Conservation (phyloP, 306 rosid genomes). For the Geum urbanum region DNA sequence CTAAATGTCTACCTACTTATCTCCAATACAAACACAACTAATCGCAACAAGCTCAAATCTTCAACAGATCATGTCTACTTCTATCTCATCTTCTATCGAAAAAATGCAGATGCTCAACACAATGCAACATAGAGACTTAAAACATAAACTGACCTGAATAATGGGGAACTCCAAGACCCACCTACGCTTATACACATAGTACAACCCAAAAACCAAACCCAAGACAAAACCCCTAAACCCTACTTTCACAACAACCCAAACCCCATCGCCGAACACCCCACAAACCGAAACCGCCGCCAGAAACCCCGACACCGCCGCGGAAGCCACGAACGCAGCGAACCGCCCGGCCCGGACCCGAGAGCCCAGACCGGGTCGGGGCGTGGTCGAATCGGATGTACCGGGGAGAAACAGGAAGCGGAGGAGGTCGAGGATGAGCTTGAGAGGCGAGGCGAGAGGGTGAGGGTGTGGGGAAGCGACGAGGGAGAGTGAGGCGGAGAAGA, state of each 20-base stretch:
- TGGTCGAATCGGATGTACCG: constrained; percentile 17
- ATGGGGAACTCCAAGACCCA: constrained; percentile 89
- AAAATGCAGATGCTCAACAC: too few species aligned
- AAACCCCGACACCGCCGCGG: constrained; percentile 36
- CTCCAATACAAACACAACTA: neutral
- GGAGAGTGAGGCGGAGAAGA: constrained; percentile 71
- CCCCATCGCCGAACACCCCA: constrained; percentile 28
- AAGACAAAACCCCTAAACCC: constrained; percentile 54
- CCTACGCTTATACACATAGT: constrained; percentile 57
- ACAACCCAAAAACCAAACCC: constrained; percentile 61
- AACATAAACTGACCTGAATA: constrained; percentile 70
- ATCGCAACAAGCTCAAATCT: too few species aligned
- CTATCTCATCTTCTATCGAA: too few species aligned
- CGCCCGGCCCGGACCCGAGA: constrained; percentile 19
- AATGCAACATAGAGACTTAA: too few species aligned
- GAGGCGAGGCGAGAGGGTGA: constrained; percentile 38
- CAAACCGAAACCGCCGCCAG: constrained; percentile 50
- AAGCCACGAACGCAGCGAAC: constrained; percentile 36
- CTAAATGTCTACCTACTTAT: neutral
- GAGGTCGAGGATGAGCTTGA: constrained; percentile 35
- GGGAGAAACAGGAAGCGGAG: constrained; percentile 49
- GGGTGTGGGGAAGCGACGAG: constrained; percentile 43
- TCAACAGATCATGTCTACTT: too few species aligned
- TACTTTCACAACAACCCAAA: constrained; percentile 38
- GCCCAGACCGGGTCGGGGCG: too few species aligned